These are phyloP conservation scores for Ophiostoma populinum DNA, from an alignment of 2,329 filamentous ascomycete genomes.

Conservation along the genomic window DNA sequence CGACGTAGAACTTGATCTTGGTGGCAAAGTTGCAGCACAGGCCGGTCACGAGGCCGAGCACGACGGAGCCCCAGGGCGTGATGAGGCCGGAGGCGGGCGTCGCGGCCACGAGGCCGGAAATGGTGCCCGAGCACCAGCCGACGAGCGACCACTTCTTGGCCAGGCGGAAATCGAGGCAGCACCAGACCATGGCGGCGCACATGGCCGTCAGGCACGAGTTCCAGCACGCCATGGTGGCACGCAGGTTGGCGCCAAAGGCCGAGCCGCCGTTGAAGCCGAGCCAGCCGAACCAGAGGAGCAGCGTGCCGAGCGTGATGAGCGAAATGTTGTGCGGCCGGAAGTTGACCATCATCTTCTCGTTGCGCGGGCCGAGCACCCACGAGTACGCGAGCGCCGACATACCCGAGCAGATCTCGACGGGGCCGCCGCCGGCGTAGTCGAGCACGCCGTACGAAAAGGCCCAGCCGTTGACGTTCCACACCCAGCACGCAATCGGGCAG, in stretches of 20 bases:
- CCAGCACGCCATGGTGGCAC: constrained; percentile 94
- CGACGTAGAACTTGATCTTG: constrained; percentile 44
- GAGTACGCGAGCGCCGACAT: constrained; percentile 90
- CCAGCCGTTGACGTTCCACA: constrained; percentile 92
- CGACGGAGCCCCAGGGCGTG: constrained; percentile 47
- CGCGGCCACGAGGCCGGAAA: constrained; percentile 53
- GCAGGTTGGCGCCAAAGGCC: constrained; percentile 81
- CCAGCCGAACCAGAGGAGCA: constrained; percentile 98
- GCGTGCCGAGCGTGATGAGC: constrained; percentile 84
- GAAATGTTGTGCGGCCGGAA: constrained; percentile 98
- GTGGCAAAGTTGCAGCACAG: constrained; percentile 51
- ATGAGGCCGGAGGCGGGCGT: constrained; percentile 54
- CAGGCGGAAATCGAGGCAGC: constrained; percentile 85
- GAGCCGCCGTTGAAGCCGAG: constrained; percentile 97
- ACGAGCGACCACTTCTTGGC: constrained; percentile 83
- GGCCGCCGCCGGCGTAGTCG: constrained; percentile 91
- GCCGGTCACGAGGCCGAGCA: constrained; percentile 49
- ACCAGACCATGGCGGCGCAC: constrained; percentile 87
- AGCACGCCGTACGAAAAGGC: constrained; percentile 77
- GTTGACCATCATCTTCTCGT: constrained; percentile 99
- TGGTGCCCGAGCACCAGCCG: constrained; percentile 55
- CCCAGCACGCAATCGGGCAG: constrained; percentile 93
- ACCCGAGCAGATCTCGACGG: constrained; percentile 92
- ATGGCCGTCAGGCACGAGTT: constrained; percentile 89
- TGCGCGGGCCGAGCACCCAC: constrained; percentile 83